Evolutionary conservation across 768 basidiomycete species (phyloP).

Genomic region (Ramaria rubella): DNA sequence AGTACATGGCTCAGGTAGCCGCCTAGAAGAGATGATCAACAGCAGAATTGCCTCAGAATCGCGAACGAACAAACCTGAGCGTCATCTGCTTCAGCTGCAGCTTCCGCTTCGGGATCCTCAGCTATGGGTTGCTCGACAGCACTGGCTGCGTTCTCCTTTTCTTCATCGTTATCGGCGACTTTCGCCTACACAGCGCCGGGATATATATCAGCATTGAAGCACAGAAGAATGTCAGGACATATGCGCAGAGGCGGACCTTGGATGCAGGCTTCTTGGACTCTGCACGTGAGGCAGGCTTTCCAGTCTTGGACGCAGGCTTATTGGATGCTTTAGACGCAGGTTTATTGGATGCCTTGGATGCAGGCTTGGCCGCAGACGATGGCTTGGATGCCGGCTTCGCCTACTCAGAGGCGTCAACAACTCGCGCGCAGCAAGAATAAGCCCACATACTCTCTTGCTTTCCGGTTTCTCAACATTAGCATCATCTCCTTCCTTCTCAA

Average conservation of each 20-base stretch:
- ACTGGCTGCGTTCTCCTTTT: slow-evolving; percentile 4
- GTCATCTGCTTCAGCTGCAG: slow-evolving; percentile 1
- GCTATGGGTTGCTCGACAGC: not conserved
- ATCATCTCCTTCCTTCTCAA: slow-evolving; percentile 1
- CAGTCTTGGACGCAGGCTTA: slow-evolving; percentile 1
- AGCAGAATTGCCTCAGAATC: too few species aligned
- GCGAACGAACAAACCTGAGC: not conserved
- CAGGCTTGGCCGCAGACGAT: slow-evolving; percentile 1
- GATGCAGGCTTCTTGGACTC: slow-evolving; percentile 7
- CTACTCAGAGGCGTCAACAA: not conserved
- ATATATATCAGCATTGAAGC: too few species aligned
- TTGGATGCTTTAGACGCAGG: slow-evolving; percentile 2
- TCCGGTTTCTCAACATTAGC: slow-evolving; percentile 1
- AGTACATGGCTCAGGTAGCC: not conserved
- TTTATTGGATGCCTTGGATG: slow-evolving; percentile 6
- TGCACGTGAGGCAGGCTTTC: slow-evolving; percentile 2
- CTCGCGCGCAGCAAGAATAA: not conserved
- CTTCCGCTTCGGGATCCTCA: slow-evolving; percentile 7
- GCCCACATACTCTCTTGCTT: slow-evolving; percentile 4
- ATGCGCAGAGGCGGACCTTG: not conserved
- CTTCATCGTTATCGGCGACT: not conserved
- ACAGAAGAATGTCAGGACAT: not conserved
- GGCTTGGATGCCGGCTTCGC: slow-evolving; percentile 2
- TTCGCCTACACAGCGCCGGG: slow-evolving; percentile 7
- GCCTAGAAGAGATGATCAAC: not conserved